Evolutionary conservation across 179 eudicot species (phyloP).

Genomic region (Nepenthes alata): DNA sequence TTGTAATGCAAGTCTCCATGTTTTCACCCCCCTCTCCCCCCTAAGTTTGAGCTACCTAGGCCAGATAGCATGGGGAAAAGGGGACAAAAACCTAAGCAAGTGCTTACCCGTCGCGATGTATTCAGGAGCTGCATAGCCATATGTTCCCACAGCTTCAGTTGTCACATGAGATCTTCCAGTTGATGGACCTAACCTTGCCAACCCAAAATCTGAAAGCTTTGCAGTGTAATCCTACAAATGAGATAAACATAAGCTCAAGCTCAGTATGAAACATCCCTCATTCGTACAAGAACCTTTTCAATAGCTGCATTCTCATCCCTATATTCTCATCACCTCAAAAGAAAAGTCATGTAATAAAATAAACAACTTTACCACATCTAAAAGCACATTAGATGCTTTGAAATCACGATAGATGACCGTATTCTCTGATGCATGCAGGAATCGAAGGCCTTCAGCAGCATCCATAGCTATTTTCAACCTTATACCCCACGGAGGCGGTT

Average conservation of each 20-base stretch:
- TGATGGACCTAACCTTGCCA: conserved; percentile 68
- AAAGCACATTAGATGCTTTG: conserved; percentile 61
- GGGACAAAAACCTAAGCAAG: not conserved
- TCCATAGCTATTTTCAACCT: conserved; percentile 63
- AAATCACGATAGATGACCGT: conserved; percentile 75
- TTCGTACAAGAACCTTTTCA: not conserved
- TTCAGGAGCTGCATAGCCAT: conserved; percentile 86
- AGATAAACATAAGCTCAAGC: not conserved
- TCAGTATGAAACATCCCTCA: not conserved
- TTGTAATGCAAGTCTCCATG: too few species aligned
- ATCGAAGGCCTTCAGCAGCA: conserved; percentile 68
- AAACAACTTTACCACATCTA: conserved; percentile 35
- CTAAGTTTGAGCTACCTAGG: too few species aligned
- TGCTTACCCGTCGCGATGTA: conserved; percentile 56
- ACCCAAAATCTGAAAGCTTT: conserved; percentile 82
- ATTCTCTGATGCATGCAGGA: conserved; percentile 65
- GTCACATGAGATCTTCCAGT: conserved; percentile 63
- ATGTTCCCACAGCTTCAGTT: conserved; percentile 67
- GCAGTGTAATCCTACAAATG: conserved; percentile 44
- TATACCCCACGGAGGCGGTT: conserved; percentile 51
- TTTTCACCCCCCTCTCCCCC: too few species aligned
- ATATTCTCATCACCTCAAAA: too few species aligned
- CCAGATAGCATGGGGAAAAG: too few species aligned
- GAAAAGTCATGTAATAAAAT: not conserved
- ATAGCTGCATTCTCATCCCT: too few species aligned